phyloP scores from a whole-genome alignment of 2,329 filamentous ascomycete species.

The Fusarium haematococcum region DNA sequence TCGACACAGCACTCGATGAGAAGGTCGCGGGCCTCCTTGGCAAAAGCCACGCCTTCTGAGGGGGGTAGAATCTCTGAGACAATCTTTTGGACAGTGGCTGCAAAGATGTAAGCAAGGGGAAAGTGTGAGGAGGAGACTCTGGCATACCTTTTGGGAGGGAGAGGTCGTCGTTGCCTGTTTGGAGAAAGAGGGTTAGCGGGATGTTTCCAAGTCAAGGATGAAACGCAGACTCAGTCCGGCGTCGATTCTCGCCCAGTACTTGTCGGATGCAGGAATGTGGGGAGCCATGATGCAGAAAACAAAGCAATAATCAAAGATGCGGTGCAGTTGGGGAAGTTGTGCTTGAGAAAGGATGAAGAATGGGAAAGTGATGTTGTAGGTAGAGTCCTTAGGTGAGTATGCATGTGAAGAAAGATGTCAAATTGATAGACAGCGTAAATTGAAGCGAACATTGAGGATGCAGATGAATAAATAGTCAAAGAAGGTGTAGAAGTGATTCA shows the following conservation, averaged over 20 bases:
- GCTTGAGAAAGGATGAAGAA: constrained; percentile 3
- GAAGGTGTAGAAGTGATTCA: neutral
- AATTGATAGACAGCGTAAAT: neutral
- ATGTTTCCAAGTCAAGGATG: neutral
- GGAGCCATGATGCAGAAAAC: constrained; percentile 22
- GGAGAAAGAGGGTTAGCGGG: constrained; percentile 48
- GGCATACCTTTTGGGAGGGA: constrained; percentile 73
- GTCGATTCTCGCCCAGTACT: constrained; percentile 46
- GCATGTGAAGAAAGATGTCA: neutral
- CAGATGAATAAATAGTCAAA: constrained; percentile 7
- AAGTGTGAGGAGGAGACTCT: neutral
- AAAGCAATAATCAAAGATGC: neutral
- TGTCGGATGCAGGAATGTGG: constrained; percentile 36
- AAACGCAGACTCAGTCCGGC: constrained; percentile 33
- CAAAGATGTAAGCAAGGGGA: constrained; percentile 41
- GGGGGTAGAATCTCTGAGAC: constrained; percentile 91
- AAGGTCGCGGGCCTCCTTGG: constrained; percentile 93
- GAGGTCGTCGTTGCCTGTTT: constrained; percentile 70
- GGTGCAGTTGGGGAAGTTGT: neutral
- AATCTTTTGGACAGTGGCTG: constrained; percentile 83
- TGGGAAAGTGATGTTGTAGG: constrained; percentile 17
- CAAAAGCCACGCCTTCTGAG: constrained; percentile 82
- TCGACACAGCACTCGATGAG: constrained; percentile 99
- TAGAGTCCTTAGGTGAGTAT: neutral
- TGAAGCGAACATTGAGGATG: neutral